Evolutionary conservation across 108 stramenopile genomes (phyloP).

Genomic region (Fistulifera solaris): DNA sequence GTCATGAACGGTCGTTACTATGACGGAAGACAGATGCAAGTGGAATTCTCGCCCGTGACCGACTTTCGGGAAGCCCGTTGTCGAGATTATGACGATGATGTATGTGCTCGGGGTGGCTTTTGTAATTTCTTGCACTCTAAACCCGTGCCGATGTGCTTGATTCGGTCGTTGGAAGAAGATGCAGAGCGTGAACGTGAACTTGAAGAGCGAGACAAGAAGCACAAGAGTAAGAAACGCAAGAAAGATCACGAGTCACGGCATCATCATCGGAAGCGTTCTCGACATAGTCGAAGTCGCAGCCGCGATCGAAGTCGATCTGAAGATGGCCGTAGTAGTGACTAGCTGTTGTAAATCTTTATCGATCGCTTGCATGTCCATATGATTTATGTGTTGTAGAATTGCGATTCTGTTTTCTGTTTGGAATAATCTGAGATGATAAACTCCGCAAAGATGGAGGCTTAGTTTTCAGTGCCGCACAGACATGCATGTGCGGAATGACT

Average conservation of each 20-base stretch:
- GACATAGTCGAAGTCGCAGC: no score
- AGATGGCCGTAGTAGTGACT: no score
- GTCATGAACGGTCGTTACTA: slow-evolving; percentile 89
- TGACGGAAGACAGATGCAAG: slow-evolving; percentile 78
- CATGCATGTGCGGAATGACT: no score
- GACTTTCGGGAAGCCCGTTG: slow-evolving; percentile 96
- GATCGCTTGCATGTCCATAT: no score
- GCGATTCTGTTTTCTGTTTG: no score
- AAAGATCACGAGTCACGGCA: neutral
- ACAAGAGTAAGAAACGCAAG: slow-evolving; percentile 6
- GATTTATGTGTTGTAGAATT: no score
- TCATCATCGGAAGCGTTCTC: no score
- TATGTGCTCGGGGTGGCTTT: slow-evolving; percentile 82
- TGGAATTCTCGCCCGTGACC: slow-evolving; percentile 93
- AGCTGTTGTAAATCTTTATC: no score
- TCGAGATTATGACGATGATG: slow-evolving; percentile 83
- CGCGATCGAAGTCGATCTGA: no score
- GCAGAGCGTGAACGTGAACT: slow-evolving; percentile 29
- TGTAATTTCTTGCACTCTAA: slow-evolving; percentile 99
- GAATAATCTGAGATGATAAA: no score
- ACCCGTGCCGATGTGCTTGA: slow-evolving; percentile 61
- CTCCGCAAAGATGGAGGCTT: no score
- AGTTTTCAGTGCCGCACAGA: no score
- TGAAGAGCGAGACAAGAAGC: slow-evolving; percentile 20
- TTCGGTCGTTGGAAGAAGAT: slow-evolving; percentile 71